Evolutionary conservation across 768 basidiomycete genomes (phyloP), one percentile per base, ranked within the genome.

Genomic region (Pleurotus tuber-regium): DNA sequence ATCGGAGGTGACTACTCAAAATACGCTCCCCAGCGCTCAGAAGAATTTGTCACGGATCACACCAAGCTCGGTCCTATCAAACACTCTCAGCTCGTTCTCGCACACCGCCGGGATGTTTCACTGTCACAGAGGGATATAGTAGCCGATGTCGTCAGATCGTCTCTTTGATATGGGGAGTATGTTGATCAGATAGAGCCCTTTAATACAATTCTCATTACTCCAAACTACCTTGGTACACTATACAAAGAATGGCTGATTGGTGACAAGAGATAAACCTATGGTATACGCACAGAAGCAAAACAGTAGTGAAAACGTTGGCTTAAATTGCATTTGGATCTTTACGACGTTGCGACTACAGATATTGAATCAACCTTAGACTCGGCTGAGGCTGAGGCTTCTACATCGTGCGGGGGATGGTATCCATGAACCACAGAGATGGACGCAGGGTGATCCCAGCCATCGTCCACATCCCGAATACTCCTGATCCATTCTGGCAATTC

Each of bases 401-500:
- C 19, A 19, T 29, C 14, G 40, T 19, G 7, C 2, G n/a, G 24
- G 26, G 23, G 23, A 44, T 6, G 43, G 5, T 44, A n/a, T 26
- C 5, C 43, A 25, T 24, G n/a, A n/a, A 23, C n/a, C 8, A 55
- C 50, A 14, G n/a, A n/a, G n/a, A 19, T 29, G 11, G 43, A 47
- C 23, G 54, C 43, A 33, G 53, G 35, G 25, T 50, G 35, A 33
- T 53, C 43, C 5, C 43, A 50, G 35, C 50, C 38, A 10, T 57
- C 59, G 28, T 54, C 48, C 14, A 60, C 59, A 23, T 56, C 52
- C 43, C 56, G 51, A 23, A 48, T 46, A 56, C 33, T 57, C 4
- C 60, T 44, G 53, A 84, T 59, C 83, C 82, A 86, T 16, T 65
- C 54, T 0, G 87, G 86, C 30, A 84, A 65, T 57, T 77, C 73